Evolutionary conservation across 768 basidiomycete genomes (phyloP).

Genomic region (Lenzites betulinus): DNA sequence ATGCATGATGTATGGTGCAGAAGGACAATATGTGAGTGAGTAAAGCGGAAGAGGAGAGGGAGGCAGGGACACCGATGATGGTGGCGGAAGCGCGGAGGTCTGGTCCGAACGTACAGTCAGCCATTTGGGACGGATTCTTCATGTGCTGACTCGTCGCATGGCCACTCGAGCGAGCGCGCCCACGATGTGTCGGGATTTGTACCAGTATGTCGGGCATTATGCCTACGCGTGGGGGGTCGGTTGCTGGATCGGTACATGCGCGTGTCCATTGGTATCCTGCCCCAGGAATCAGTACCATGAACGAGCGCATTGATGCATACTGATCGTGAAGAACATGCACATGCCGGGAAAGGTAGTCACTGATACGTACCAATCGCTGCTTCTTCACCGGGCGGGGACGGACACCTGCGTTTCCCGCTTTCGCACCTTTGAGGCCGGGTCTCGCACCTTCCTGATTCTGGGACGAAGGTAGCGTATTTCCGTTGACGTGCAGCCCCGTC

Average conservation of each 20-base stretch:
- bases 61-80: neutral
- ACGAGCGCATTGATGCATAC: neutral
- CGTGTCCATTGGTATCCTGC: slow-evolving; percentile 67
- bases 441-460: slow-evolving; percentile 6
- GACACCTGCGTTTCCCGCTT: slow-evolving; percentile 57
- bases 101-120: neutral
- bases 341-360: neutral
- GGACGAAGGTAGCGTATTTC: neutral
- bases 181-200: too few relatives aligned
- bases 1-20: too few relatives aligned
- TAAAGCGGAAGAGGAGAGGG: neutral
- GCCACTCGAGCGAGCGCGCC: too few relatives aligned
- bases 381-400: slow-evolving; percentile 76
- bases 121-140: neutral
- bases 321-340: neutral
- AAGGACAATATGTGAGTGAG: too few relatives aligned
- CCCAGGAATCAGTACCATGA: slow-evolving; percentile 8
- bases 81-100: neutral
- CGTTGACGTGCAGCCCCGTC: slow-evolving; percentile 13
- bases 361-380: slow-evolving; percentile 63
- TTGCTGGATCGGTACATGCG: slow-evolving; percentile 60
- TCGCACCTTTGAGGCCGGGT: slow-evolving; percentile 46
- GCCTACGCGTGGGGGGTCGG: slow-evolving; percentile 63
- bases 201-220: too few relatives aligned
- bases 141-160: too few relatives aligned